Percentiles rank a stretch among this genome's conserved stretches.
Evolutionary conservation across 257 asterid genomes (phyloP).

Genomic region (Petrea volubilis): DNA sequence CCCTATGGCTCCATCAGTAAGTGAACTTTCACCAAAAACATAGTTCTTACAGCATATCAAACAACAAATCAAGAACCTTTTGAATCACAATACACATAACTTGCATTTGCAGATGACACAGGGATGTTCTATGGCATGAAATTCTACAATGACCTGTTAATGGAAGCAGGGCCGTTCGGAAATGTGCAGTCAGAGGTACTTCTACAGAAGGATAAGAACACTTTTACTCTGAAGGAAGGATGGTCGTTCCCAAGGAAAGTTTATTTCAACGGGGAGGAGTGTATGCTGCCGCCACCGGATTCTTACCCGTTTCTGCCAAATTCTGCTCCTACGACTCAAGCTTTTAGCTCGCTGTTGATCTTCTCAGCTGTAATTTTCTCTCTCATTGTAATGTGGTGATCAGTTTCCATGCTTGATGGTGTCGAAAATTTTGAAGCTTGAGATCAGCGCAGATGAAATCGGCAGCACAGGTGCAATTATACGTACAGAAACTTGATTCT

Average conservation of each 20-base stretch:
- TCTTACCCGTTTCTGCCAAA: conserved; percentile 79
- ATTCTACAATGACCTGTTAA: conserved; percentile 75
- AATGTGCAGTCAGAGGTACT: conserved; percentile 83
- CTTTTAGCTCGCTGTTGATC: conserved; percentile 15
- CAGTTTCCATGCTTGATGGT: conserved; percentile 25
- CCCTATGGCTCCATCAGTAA: conserved; percentile 66
- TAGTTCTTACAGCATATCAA: no score
- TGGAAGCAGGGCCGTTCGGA: conserved; percentile 87
- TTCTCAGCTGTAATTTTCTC: conserved; percentile 31
- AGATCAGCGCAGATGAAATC: conserved; percentile 11
- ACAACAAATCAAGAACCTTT: no score
- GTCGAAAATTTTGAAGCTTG: conserved; percentile 35
- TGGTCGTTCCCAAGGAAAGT: conserved; percentile 93
- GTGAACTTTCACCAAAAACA: conserved; percentile 10
- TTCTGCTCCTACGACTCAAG: conserved; percentile 37
- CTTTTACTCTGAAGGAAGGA: conserved; percentile 75
- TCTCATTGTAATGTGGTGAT: conserved; percentile 36
- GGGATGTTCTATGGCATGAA: conserved; percentile 93
- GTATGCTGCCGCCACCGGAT: conserved; percentile 83
- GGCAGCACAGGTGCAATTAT: conserved; percentile 6
- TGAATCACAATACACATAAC: no score
- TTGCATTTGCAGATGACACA: conserved; percentile 70
- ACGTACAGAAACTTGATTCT: background rate
- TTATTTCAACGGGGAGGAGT: conserved; percentile 87
- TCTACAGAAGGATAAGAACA: conserved; percentile 68